Evolutionary conservation across 2,329 filamentous ascomycete genomes (phyloP), one percentile per base, ranked within the genome.

Genomic region (Boeremia lycopersici): DNA sequence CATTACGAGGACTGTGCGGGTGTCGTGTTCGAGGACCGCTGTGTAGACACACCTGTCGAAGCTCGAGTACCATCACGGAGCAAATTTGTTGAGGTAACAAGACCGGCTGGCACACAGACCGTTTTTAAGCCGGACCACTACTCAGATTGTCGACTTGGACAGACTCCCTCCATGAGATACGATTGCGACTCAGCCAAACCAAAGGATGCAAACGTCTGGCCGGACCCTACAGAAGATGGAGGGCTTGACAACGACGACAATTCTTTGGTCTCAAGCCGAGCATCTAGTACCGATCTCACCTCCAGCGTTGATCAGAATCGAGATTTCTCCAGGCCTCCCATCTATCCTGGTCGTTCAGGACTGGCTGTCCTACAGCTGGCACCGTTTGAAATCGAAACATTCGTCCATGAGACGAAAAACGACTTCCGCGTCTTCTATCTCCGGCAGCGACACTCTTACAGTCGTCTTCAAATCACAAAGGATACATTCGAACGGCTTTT

Each of bases 341-440:
- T 35, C 19, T 45, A 52, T 6, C 48, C 48, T 11, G 48, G 48
- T 4, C 19, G 12, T 5, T 34, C 41, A 3, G 44, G 25, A 10
- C 13, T 52, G 6, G 10, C 4, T 1, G 17, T 17, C 2, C 4
- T 6, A 8, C 10, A 25, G n/a, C 11, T 53, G 7, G 10, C 3
- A 5, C 12, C n/a, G 0, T 4, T 6, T 6, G 43, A 53, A 2
- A 41, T 53, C 7, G 36, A 36, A n/a, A 7, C 2, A n/a, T 53
- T 53, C 9, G 40, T 52, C 6, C 39, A 35, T 28, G 25, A 26
- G 1, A 66, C 63, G 11, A 63, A 45, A 13, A 10, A 51, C 26
- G 41, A 57, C 15, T 67, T 67, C 19, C 50, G 63, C 12, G 59
- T 67, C 0, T 67, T 67, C 33, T 67, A 63, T 34, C 44, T 67